Base-by-base conservation (phyloP, 1,284 basidiomycete species). In the Trichosporon sp. region DNA sequence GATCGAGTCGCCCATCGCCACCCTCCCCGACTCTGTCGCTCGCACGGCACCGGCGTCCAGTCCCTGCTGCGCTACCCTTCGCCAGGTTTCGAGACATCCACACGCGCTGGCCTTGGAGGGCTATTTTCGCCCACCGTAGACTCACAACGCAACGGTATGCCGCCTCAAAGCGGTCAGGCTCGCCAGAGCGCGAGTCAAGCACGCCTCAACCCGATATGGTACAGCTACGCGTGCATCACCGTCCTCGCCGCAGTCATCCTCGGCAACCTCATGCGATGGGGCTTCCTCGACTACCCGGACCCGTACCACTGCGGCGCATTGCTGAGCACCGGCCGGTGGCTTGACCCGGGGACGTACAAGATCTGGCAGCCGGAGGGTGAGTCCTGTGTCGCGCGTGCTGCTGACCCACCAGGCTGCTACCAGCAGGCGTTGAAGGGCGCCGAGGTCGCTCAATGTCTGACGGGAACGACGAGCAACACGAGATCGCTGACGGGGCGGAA, bases 291-390 rank as follows among this genome's bases (percentile, higher is more conserved):
- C 81, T 87, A 86, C 76, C 81, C 86, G 3, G 92, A 94, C 80
- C 87, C 89, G 31, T 85, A 87, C 66, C 90, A 88, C 77, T 95
- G 92, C 78, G 84, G 87, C 70, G 86, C 91, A 1, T 81, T 94
- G 32, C 80, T 93, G 64, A 89, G 86, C 56, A 85, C 84, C 47
- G 92, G 93, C n/a, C 87, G 87, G 75, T 95, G 92, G 92, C 81
- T 93, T 67, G 92, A 93, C 80, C 77, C 77, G 15, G 81, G 83
- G 38, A 81, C 78, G 60, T 86, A 87, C 78, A 85, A 81, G 72
- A 90, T 89, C 77, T 95, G 92, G 92, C 92, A 95, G 79, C 92
- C 92, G 5, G 88, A 92, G 74, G 92, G 92, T 90, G 75, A 73
- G 87, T 13, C 27, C 35, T 15, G 18, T 9, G 13, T n/a, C 9